These are phyloP conservation scores for Ascochyta koolunga DNA, from an alignment of 2,329 filamentous ascomycete species.

Conservation along the genomic window DNA sequence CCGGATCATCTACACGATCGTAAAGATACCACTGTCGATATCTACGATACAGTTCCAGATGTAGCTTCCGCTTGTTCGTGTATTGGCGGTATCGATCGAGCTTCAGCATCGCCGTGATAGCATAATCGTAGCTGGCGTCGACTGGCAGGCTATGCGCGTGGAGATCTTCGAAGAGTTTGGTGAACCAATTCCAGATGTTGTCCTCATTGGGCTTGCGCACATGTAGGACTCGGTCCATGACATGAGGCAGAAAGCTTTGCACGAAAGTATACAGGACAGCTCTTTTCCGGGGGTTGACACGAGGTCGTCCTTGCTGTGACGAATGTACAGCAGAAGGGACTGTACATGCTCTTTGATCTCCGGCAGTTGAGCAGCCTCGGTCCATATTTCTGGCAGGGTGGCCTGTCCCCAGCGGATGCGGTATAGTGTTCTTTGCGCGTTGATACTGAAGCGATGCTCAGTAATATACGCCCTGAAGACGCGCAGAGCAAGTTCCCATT, in stretches of 20 bases:
- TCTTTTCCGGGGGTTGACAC: slow-evolving; percentile 13
- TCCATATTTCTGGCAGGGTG: slow-evolving; percentile 33
- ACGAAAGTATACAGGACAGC: slow-evolving; percentile 25
- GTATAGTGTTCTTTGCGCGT: slow-evolving; percentile 2
- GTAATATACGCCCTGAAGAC: slow-evolving; percentile 27
- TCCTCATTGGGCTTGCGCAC: slow-evolving; percentile 29
- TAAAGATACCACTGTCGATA: slow-evolving; percentile 30
- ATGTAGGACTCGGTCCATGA: slow-evolving; percentile 34
- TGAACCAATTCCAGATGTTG: slow-evolving; percentile 34
- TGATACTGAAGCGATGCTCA: slow-evolving; percentile 5
- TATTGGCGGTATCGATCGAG: slow-evolving; percentile 38
- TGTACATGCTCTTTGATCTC: slow-evolving; percentile 31
- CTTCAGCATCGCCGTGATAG: slow-evolving; percentile 32
- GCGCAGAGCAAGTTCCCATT: slow-evolving; percentile 45
- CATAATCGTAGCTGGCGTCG: slow-evolving; percentile 33
- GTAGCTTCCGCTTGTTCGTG: slow-evolving; percentile 33
- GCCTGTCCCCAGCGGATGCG: slow-evolving; percentile 9
- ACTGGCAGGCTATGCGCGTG: slow-evolving; percentile 25
- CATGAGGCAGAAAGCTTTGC: slow-evolving; percentile 34
- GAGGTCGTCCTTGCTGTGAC: slow-evolving; percentile 33
- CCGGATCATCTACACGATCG: slow-evolving; percentile 8
- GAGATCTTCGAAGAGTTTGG: slow-evolving; percentile 33
- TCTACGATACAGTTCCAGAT: slow-evolving; percentile 33
- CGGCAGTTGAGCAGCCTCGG: slow-evolving; percentile 27
- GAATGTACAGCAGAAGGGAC: slow-evolving; percentile 37